phyloP scores from a whole-genome alignment of 1,139 yeast species.

The Candida glucosophila region DNA sequence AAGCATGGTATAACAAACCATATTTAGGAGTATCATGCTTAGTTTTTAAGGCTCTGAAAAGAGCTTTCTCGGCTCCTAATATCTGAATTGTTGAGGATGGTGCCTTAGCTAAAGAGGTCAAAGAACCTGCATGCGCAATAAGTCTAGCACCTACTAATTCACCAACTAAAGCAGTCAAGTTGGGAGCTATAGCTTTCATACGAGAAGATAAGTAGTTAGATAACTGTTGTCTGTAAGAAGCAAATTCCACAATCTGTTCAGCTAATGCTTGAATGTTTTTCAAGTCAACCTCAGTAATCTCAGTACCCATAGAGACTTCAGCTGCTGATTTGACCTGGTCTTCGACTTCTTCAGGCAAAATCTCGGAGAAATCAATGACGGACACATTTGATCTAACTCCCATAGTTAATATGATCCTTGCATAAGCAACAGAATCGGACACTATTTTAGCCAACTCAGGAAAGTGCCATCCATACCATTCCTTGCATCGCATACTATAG shows the following conservation, averaged over 20 bases:
- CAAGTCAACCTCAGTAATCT: slow-evolving; percentile 89
- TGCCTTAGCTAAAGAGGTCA: slow-evolving; percentile 91
- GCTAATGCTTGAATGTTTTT: slow-evolving; percentile 87
- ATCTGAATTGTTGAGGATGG: slow-evolving; percentile 99
- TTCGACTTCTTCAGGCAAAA: slow-evolving; percentile 88
- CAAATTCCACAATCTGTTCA: slow-evolving; percentile 84
- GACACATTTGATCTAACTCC: slow-evolving; percentile 90
- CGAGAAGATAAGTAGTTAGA: slow-evolving; percentile 85
- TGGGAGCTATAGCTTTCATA: slow-evolving; percentile 98
- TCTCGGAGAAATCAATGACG: slow-evolving; percentile 82
- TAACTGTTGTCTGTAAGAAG: slow-evolving; percentile 85
- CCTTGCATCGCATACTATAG: slow-evolving; percentile 97
- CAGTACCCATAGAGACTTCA: slow-evolving; percentile 98
- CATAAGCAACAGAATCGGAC: slow-evolving; percentile 90
- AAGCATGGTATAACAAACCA: slow-evolving; percentile 94
- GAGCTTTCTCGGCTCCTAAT: slow-evolving; percentile 97
- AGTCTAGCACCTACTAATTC: slow-evolving; percentile 98
- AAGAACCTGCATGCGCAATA: slow-evolving; percentile 96
- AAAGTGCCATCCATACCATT: slow-evolving; percentile 99
- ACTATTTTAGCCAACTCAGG: slow-evolving; percentile 96
- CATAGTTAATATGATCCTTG: slow-evolving; percentile 87
- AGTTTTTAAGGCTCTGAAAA: slow-evolving; percentile 96
- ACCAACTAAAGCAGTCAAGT: slow-evolving; percentile 91
- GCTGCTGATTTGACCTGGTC: slow-evolving; percentile 79
- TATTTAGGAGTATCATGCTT: slow-evolving; percentile 98